These are phyloP conservation scores for Glycine latifolia DNA, from an alignment of 306 rosid species.

Conservation along the genomic window DNA sequence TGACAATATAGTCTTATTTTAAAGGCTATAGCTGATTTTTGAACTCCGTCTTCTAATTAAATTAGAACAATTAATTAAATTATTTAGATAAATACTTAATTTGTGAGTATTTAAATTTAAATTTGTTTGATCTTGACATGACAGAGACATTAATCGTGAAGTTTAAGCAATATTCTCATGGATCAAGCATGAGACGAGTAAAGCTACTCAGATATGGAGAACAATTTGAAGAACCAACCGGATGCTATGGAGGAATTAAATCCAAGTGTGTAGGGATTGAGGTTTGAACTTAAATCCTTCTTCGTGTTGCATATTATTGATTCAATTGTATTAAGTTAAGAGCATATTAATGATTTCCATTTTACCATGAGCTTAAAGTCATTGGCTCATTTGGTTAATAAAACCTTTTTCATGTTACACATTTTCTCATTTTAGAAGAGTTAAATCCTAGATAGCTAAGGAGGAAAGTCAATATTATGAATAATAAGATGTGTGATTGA, in stretches of 20 bases:
- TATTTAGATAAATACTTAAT: no score
- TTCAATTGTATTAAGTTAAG: constrained; percentile 26
- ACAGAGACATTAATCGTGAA: constrained; percentile 42
- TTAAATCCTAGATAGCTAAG: no score
- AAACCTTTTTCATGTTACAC: no score
- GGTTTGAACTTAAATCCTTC: constrained; percentile 60
- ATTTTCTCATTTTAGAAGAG: no score
- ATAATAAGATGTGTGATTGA: no score
- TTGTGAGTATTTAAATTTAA: background rate
- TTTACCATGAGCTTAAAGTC: constrained; percentile 36
- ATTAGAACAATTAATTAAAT: no score
- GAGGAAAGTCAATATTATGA: no score
- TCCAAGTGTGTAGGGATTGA: constrained; percentile 71
- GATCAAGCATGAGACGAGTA: constrained; percentile 57
- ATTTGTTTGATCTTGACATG: background rate
- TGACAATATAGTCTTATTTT: no score
- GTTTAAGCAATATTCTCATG: constrained; percentile 65
- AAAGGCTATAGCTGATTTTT: no score
- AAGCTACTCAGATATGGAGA: constrained; percentile 53
- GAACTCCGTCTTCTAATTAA: no score
- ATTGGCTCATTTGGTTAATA: constrained; percentile 28
- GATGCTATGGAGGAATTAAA: constrained; percentile 71
- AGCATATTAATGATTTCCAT: constrained; percentile 6
- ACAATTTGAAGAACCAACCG: constrained; percentile 52
- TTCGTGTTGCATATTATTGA: constrained; percentile 35